These are phyloP conservation scores for Pisolithus orientalis DNA, from an alignment of 768 basidiomycete species.

Conservation along the genomic window DNA sequence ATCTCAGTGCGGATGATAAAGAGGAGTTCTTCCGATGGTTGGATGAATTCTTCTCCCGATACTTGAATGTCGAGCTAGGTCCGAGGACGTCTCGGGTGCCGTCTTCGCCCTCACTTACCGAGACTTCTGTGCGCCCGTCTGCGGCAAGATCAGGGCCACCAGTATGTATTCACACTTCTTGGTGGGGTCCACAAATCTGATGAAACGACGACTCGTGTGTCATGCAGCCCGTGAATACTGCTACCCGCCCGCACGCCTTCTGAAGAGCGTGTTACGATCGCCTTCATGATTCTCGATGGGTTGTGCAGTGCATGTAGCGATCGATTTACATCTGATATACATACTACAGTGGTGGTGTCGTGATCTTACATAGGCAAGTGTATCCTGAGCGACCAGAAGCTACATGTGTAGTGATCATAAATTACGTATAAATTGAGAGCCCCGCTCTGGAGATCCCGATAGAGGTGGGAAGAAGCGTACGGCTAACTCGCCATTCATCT, in stretches of 20 bases:
- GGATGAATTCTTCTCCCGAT: constrained; percentile 69
- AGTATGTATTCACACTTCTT: constrained; percentile 9
- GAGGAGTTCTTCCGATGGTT: constrained; percentile 71
- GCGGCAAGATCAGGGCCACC: constrained; percentile 4
- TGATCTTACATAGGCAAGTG: too few species aligned
- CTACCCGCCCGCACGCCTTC: constrained; percentile 15
- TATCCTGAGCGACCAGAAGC: too few species aligned
- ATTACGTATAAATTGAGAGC: too few species aligned
- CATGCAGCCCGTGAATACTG: constrained; percentile 20
- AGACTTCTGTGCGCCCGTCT: not conserved
- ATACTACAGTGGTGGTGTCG: too few species aligned
- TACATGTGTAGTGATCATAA: too few species aligned
- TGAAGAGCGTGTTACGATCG: not conserved
- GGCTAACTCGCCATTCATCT: too few species aligned
- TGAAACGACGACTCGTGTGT: not conserved
- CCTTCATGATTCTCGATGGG: too few species aligned
- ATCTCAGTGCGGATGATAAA: constrained; percentile 63
- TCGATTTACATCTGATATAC: too few species aligned
- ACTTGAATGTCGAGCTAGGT: constrained; percentile 24
- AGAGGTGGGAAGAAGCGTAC: too few species aligned
- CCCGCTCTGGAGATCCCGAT: too few species aligned
- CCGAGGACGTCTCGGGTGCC: constrained; percentile 1
- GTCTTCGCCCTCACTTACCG: not conserved
- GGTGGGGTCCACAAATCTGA: not conserved
- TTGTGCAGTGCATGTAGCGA: too few species aligned